Base-by-base conservation (phyloP, 1,284 basidiomycete species). In the Exobasidium rhododendri region DNA sequence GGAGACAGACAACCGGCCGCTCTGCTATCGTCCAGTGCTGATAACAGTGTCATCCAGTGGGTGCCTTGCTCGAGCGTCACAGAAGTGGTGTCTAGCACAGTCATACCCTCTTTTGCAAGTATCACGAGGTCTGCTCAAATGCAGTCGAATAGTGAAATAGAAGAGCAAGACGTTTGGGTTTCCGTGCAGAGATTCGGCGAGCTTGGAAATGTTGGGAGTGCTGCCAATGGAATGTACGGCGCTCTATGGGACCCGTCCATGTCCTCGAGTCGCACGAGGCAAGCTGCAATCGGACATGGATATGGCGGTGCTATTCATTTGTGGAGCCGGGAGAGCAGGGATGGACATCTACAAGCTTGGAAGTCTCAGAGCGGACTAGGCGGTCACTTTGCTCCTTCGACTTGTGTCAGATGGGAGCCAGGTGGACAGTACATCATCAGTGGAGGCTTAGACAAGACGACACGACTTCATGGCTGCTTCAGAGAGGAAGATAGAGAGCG, bases 31-130 rank as follows among this genome's bases (percentile, higher is more conserved):
- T 69, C 74, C 2, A 74, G 73, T 7, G 70, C 69, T 14, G 77
- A 79, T 56, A 76, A 77, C 58, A 74, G 71, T 56, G 65, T 74
- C 44, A 79, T 79, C 62, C 58, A 76, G 17, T 79, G 77, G 77
- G 67, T 73, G 10, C 77, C 77, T 5, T 64, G 66, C 3, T 14
- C 31, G 20, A 28, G 47, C 28, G 47, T 50, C 13, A 28, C 5
- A 50, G 26, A 50, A 14, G n/a, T 58, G 14, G 7, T 35, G 3
- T 0, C 40, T 32, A 17, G 11, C 47, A 28, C 30, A 67, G 56
- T 61, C 46, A 24, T 57, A 64, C 86, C 59, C 40, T 46, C 26
- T 3, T 58, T 58, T 29, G 35, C 7, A 40, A 40, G 35, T 40
- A 40, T 17, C 17, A 40, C 17, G 35, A 40, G 7, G 10, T 40